These are phyloP conservation scores for Diutina mesorugosa DNA, from an alignment of 1,139 yeast genomes.

Conservation along the genomic window DNA sequence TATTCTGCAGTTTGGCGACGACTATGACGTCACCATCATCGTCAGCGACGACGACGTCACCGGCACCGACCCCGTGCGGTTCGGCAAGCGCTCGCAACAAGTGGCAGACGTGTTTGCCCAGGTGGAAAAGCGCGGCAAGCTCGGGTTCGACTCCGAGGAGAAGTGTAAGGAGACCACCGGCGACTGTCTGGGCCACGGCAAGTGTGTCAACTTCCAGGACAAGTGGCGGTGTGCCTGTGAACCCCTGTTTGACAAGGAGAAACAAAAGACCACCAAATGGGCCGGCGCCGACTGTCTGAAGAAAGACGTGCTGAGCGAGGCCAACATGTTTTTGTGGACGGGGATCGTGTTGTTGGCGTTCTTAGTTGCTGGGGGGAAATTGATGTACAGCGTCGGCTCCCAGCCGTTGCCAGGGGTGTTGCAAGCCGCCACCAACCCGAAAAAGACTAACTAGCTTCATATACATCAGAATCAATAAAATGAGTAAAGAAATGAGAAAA, in stretches of 20 bases:
- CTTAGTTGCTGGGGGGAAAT: conserved; percentile 40
- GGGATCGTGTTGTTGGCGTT: conserved; percentile 31
- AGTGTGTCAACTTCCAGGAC: conserved; percentile 27
- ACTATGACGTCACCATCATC: neutral
- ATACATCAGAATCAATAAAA: neutral
- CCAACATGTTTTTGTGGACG: conserved; percentile 60
- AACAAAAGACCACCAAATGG: conserved; percentile 47
- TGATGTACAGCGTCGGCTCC: conserved; percentile 39
- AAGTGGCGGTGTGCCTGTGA: conserved; percentile 48
- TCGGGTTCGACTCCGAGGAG: conserved; percentile 31
- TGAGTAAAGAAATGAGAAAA: too few species aligned
- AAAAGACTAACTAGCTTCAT: conserved; percentile 5
- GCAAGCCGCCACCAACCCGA: conserved; percentile 39
- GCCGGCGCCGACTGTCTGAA: conserved; percentile 56
- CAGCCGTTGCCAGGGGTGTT: conserved; percentile 61
- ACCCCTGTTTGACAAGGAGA: conserved; percentile 32
- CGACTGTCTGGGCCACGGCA: conserved; percentile 53
- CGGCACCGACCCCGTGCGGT: neutral
- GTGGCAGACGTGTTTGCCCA: conserved; percentile 9
- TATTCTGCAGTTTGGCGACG: neutral
- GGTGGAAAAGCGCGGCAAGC: neutral
- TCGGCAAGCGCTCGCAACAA: neutral
- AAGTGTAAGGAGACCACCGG: conserved; percentile 41
- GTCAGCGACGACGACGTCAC: neutral
- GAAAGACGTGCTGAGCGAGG: conserved; percentile 50